Conservation (phyloP, 164 flowering plant genomes). For the Santalum album region DNA sequence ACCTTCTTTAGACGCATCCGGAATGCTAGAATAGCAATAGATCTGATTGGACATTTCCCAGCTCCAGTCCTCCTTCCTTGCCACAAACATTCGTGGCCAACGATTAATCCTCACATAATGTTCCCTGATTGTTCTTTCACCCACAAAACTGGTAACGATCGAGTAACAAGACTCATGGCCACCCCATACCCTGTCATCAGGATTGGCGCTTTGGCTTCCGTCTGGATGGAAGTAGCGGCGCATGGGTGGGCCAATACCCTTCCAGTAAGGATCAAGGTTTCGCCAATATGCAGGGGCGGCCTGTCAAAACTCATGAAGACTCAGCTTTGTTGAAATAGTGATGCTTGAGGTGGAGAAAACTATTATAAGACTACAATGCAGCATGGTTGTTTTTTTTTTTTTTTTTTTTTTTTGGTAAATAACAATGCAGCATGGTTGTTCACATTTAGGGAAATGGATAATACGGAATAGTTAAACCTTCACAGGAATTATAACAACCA, state of each 20-base stretch:
- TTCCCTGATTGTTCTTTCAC: conserved; percentile 48
- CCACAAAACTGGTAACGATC: conserved; percentile 52
- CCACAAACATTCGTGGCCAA: conserved; percentile 52
- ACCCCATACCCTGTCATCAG: conserved; percentile 69
- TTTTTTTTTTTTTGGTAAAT: too few relatives aligned
- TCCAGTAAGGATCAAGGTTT: conserved; percentile 75
- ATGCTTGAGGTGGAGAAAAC: too few relatives aligned
- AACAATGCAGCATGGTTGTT: too few relatives aligned
- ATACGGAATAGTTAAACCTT: too few relatives aligned
- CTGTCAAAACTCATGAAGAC: conserved; percentile 20
- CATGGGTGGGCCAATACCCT: conserved; percentile 51
- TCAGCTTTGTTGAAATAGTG: conserved; percentile 1
- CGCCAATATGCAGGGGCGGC: conserved; percentile 75
- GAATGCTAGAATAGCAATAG: conserved; percentile 50
- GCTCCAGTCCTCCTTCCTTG: conserved; percentile 68
- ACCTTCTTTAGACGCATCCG: conserved; percentile 52
- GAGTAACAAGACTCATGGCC: conserved; percentile 68
- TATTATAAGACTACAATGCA: too few relatives aligned
- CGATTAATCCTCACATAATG: conserved; percentile 82
- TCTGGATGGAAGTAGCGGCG: conserved; percentile 72
- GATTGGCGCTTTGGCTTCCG: conserved; percentile 66
- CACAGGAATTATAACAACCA: too few relatives aligned
- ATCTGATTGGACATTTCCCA: conserved; percentile 67
- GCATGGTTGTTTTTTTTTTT: too few relatives aligned
- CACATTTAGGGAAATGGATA: too few relatives aligned